phyloP scores from a whole-genome alignment of 2,329 filamentous ascomycete genomes.

The Parastagonospora avenae region DNA sequence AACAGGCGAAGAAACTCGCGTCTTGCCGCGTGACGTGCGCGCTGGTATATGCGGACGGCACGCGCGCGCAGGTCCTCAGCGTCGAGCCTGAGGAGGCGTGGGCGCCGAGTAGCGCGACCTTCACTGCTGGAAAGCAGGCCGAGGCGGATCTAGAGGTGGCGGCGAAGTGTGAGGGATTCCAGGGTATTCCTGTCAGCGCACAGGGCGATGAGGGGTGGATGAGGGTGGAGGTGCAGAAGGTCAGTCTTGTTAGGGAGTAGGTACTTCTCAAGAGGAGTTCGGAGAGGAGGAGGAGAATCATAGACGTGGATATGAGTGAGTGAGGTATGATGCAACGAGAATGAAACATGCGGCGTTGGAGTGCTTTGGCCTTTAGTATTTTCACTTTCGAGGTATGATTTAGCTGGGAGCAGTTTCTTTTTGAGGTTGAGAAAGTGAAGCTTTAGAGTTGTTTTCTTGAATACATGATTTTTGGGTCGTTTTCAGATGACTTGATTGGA shows the following conservation, averaged over 20 bases:
- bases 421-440: too few relatives aligned
- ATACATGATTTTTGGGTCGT: too few relatives aligned
- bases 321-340: too few relatives aligned
- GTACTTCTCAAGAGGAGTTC: too few relatives aligned
- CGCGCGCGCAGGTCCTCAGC: slow-evolving; percentile 11
- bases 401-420: too few relatives aligned
- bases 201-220: slow-evolving; percentile 17
- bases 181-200: slow-evolving; percentile 9
- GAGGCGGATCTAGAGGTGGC: slow-evolving; percentile 27
- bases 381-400: too few relatives aligned
- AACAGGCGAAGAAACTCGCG: slow-evolving; percentile 20
- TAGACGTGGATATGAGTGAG: not conserved
- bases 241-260: slow-evolving; percentile 2
- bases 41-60: slow-evolving; percentile 13
- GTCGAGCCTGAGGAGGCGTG: slow-evolving; percentile 22
- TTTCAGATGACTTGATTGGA: too few relatives aligned
- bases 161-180: slow-evolving; percentile 26
- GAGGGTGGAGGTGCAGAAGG: slow-evolving; percentile 13
- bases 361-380: too few relatives aligned
- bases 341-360: too few relatives aligned
- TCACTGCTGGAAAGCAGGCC: slow-evolving; percentile 26
- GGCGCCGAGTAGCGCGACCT: slow-evolving; percentile 12
- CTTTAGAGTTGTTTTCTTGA: too few relatives aligned
- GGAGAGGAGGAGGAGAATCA: not conserved
- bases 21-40: slow-evolving; percentile 24